phyloP scores from a whole-genome alignment of 306 rosid genomes.

The Cercis canadensis region DNA sequence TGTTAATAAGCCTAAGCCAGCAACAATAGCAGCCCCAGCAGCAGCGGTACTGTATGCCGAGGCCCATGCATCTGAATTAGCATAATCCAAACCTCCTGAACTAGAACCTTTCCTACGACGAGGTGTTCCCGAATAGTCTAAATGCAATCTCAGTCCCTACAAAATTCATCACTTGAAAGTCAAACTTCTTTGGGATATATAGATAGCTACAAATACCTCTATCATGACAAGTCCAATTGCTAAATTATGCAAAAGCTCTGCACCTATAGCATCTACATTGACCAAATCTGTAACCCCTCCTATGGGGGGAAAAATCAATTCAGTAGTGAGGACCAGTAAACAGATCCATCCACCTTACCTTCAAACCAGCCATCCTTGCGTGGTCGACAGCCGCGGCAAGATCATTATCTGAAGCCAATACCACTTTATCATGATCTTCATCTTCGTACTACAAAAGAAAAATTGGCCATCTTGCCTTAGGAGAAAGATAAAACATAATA shows the following conservation, averaged over 20 bases:
- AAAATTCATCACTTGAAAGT: slow-evolving; percentile 33
- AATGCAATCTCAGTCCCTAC: slow-evolving; percentile 90
- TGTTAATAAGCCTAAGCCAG: slow-evolving; percentile 67
- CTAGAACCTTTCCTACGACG: slow-evolving; percentile 37
- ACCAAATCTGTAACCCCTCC: slow-evolving; percentile 1
- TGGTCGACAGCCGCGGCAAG: slow-evolving; percentile 92
- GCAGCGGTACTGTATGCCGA: slow-evolving; percentile 64
- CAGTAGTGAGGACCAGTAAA: background rate
- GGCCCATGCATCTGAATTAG: slow-evolving; percentile 63
- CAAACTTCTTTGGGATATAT: slow-evolving; percentile 22
- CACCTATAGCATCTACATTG: too few relatives aligned
- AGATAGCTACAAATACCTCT: background rate
- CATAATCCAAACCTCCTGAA: slow-evolving; percentile 49
- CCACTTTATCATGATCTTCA: slow-evolving; percentile 86
- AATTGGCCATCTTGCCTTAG: slow-evolving; percentile 29
- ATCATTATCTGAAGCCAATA: slow-evolving; percentile 87
- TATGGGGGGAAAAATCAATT: too few relatives aligned
- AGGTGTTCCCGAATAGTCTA: slow-evolving; percentile 69
- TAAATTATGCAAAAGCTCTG: background rate
- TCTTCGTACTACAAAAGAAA: slow-evolving; percentile 80
- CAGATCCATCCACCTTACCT: slow-evolving; percentile 58
- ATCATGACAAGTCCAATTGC: background rate
- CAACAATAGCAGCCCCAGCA: slow-evolving; percentile 79
- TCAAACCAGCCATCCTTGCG: slow-evolving; percentile 83
- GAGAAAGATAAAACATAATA: background rate